phyloP scores from a whole-genome alignment of 148 eudicot species.

The Dianthus caryophyllus region DNA sequence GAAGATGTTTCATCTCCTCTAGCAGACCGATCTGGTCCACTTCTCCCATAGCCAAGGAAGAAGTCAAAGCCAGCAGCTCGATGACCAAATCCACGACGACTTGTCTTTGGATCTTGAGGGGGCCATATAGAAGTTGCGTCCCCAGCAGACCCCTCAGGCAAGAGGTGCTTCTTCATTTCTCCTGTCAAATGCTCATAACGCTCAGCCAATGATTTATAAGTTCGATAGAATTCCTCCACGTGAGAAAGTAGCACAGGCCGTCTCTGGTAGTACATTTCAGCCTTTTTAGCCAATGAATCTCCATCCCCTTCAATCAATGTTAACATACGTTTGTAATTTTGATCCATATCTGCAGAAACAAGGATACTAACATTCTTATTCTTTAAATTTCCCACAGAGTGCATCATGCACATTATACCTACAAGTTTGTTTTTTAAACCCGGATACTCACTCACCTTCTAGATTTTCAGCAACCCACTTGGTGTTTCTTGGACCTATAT shows the following conservation, averaged over 20 bases:
- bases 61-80: slow-evolving; percentile 90
- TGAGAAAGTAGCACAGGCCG: slow-evolving; percentile 66
- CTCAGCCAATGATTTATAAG: slow-evolving; percentile 76
- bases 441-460: slow-evolving; percentile 56
- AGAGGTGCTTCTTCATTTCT: slow-evolving; percentile 56
- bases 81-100: slow-evolving; percentile 52
- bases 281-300: slow-evolving; percentile 81
- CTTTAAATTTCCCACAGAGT: not conserved
- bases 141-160: slow-evolving; percentile 54
- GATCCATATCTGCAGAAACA: slow-evolving; percentile 60
- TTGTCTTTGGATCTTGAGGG: slow-evolving; percentile 41
- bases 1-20: slow-evolving; percentile 70
- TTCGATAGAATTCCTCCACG: slow-evolving; percentile 81
- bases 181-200: slow-evolving; percentile 72
- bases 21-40: slow-evolving; percentile 44
- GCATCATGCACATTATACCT: slow-evolving; percentile 11
- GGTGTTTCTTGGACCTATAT: slow-evolving; percentile 59
- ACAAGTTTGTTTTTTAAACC: slow-evolving; percentile 2
- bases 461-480: slow-evolving; percentile 82
- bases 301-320: slow-evolving; percentile 86
- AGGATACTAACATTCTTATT: not conserved
- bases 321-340: slow-evolving; percentile 56
- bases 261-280: slow-evolving; percentile 80
- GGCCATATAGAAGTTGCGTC: slow-evolving; percentile 34
- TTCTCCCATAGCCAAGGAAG: slow-evolving; percentile 67